Conservation (phyloP, 2,329 filamentous ascomycete species). For the Fusarium haematococcum region DNA sequence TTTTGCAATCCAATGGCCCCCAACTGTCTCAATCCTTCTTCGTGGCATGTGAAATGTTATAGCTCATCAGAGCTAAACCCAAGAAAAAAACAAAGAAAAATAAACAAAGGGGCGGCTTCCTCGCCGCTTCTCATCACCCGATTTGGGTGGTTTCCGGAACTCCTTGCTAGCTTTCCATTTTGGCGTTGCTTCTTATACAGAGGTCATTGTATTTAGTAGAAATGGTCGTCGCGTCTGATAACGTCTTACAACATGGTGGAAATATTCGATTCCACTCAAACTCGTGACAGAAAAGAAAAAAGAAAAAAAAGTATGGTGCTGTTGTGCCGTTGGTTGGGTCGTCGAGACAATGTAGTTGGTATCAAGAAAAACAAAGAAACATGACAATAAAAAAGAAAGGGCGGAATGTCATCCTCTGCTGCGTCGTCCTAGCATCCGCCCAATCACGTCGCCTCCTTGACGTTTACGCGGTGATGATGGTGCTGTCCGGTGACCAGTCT, state of each 20-base stretch:
- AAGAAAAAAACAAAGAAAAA: slow-evolving; percentile 21
- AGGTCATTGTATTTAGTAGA: slow-evolving; percentile 7
- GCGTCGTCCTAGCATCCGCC: slow-evolving; percentile 52
- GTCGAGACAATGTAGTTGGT: slow-evolving; percentile 40
- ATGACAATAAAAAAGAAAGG: neutral
- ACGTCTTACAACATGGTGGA: slow-evolving; percentile 19
- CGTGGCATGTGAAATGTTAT: slow-evolving; percentile 4
- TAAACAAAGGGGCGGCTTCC: slow-evolving; percentile 13
- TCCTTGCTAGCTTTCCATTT: slow-evolving; percentile 21
- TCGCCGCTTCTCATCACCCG: slow-evolving; percentile 12
- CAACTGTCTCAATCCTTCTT: slow-evolving; percentile 16
- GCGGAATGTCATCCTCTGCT: slow-evolving; percentile 37
- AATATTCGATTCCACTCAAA: neutral
- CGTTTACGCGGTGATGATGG: slow-evolving; percentile 46
- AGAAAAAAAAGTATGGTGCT: neutral
- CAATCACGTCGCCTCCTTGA: slow-evolving; percentile 50
- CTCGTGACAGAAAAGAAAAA: slow-evolving; percentile 12
- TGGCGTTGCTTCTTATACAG: slow-evolving; percentile 11
- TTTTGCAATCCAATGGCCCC: slow-evolving; percentile 1
- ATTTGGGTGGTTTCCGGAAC: slow-evolving; percentile 21
- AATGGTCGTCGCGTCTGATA: slow-evolving; percentile 26
- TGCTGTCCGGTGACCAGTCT: slow-evolving; percentile 36
- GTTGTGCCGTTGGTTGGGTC: slow-evolving; percentile 27
- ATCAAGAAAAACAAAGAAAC: slow-evolving; percentile 31
- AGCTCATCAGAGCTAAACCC: neutral